phyloP scores from a whole-genome alignment of 345 rosid genomes.

The Litchi chinensis region DNA sequence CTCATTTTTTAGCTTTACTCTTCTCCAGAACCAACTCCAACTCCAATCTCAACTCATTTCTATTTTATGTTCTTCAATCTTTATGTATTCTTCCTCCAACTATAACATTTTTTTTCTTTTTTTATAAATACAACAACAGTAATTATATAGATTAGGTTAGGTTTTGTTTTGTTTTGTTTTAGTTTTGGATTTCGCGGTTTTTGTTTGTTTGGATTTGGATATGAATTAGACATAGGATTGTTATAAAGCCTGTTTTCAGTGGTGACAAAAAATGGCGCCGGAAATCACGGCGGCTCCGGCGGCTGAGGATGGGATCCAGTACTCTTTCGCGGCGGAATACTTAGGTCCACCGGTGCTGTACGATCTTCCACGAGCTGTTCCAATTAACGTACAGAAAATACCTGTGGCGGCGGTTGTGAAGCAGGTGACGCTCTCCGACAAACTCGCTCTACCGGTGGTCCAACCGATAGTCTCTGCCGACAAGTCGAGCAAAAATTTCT shows the following conservation, averaged over 20 bases:
- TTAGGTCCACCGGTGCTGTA: constrained; percentile 81
- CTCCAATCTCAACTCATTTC: background rate
- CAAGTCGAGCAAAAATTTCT: constrained; percentile 40
- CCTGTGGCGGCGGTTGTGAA: constrained; percentile 96
- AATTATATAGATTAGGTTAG: background rate
- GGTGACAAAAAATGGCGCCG: constrained; percentile 29
- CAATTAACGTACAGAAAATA: constrained; percentile 77
- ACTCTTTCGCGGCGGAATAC: constrained; percentile 85
- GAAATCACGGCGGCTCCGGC: constrained; percentile 28
- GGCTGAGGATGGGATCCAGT: constrained; percentile 49
- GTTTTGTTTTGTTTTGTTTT: background rate
- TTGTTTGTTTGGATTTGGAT: background rate
- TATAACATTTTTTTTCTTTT: background rate
- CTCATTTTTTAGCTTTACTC: background rate
- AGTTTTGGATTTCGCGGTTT: background rate
- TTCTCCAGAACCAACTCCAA: background rate
- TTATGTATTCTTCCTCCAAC: background rate
- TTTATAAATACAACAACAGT: background rate
- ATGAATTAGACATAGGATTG: constrained; percentile 40
- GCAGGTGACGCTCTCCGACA: constrained; percentile 56
- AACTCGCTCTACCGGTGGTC: constrained; percentile 73
- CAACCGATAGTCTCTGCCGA: constrained; percentile 69
- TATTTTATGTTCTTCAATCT: background rate
- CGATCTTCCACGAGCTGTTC: constrained; percentile 88
- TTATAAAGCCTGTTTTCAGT: background rate